These are phyloP conservation scores for Diaporthe helianthi DNA, from an alignment of 2,329 filamentous ascomycete genomes.

Conservation along the genomic window DNA sequence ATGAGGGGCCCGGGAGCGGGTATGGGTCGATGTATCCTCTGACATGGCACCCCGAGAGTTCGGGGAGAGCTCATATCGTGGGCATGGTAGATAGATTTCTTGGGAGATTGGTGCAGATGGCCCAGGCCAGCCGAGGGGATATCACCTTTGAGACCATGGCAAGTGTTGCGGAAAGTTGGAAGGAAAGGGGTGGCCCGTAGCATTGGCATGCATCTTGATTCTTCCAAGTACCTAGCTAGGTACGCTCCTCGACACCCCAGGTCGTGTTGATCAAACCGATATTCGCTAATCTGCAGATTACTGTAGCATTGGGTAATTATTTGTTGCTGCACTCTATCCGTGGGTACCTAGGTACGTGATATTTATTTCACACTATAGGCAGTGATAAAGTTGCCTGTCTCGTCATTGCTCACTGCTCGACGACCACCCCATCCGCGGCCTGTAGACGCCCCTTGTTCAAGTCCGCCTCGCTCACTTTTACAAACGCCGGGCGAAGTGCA, in stretches of 20 bases:
- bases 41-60: conserved; percentile 64
- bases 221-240: no score
- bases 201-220: no score
- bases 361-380: neutral
- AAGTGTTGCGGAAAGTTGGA: conserved; percentile 1
- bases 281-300: no score
- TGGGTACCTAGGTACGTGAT: no score
- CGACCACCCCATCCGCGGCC: neutral
- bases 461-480: conserved; percentile 38
- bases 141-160: conserved; percentile 10
- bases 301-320: neutral
- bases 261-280: neutral
- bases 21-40: conserved; percentile 50
- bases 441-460: conserved; percentile 36
- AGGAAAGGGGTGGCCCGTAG: neutral
- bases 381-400: neutral
- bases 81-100: conserved; percentile 56
- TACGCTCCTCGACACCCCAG: neutral
- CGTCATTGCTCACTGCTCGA: conserved; percentile 18
- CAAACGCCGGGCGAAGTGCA: conserved; percentile 41
- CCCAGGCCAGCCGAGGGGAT: neutral
- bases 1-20: neutral
- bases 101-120: conserved; percentile 49
- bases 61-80: conserved; percentile 66
- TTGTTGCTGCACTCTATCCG: neutral